phyloP scores from a whole-genome alignment of 2,329 filamentous ascomycete genomes.

The Trichoderma sp. region DNA sequence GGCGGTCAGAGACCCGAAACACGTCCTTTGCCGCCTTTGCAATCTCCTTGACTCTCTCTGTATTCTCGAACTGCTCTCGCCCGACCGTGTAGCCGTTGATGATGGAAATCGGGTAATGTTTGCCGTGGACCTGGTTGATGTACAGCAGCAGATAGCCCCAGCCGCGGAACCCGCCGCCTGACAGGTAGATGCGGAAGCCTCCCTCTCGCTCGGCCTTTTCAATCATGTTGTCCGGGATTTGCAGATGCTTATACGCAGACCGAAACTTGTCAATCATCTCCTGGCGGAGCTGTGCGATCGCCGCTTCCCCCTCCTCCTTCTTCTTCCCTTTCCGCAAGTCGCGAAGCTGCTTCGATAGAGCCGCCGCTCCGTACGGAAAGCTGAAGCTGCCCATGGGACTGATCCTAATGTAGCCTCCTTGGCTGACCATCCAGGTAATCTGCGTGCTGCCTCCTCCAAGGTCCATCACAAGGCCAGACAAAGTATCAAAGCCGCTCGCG shows the following conservation, averaged over 20 bases:
- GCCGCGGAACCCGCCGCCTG: slow-evolving; percentile 70
- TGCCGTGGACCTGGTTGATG: slow-evolving; percentile 60
- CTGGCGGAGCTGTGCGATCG: slow-evolving; percentile 48
- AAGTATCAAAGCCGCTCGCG: slow-evolving; percentile 61
- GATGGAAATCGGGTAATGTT: slow-evolving; percentile 69
- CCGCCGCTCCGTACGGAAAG: slow-evolving; percentile 71
- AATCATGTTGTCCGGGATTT: slow-evolving; percentile 55
- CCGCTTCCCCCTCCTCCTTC: slow-evolving; percentile 46
- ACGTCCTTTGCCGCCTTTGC: slow-evolving; percentile 42
- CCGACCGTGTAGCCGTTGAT: slow-evolving; percentile 68
- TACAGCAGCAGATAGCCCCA: slow-evolving; percentile 67
- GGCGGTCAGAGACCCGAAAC: slow-evolving; percentile 66
- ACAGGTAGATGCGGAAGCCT: slow-evolving; percentile 65
- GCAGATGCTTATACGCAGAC: slow-evolving; percentile 54
- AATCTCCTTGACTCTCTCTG: slow-evolving; percentile 40
- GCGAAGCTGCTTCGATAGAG: slow-evolving; percentile 58
- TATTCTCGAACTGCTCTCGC: slow-evolving; percentile 55
- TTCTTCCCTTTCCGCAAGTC: slow-evolving; percentile 46
- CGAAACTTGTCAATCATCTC: slow-evolving; percentile 58
- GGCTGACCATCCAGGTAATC: slow-evolving; percentile 65
- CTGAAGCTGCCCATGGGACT: slow-evolving; percentile 61
- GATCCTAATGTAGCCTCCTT: slow-evolving; percentile 52
- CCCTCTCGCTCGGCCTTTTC: slow-evolving; percentile 47
- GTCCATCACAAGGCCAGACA: slow-evolving; percentile 72
- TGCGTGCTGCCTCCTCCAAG: slow-evolving; percentile 71